phyloP scores from a whole-genome alignment of 2,329 filamentous ascomycete species.

The Didymella segeticola region DNA sequence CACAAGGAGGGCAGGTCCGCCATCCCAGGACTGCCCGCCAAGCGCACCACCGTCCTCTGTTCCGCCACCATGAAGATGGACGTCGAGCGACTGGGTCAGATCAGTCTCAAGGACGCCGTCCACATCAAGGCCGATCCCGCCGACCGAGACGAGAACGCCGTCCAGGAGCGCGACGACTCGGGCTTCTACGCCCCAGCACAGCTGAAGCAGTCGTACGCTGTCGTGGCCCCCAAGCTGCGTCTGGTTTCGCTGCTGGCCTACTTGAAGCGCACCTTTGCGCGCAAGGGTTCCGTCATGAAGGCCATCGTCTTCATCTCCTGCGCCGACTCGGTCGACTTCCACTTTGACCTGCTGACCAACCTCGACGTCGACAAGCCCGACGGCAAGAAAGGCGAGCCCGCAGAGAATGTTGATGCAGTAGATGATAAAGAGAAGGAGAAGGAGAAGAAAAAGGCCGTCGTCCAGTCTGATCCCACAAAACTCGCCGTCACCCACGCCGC shows the following conservation, averaged over 20 bases:
- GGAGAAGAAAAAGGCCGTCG: constrained; percentile 45
- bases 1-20: constrained; percentile 66
- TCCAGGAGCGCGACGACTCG: constrained; percentile 54
- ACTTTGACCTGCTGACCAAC: constrained; percentile 79
- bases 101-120: constrained; percentile 90
- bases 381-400: constrained; percentile 31
- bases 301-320: constrained; percentile 96
- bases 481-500: constrained; percentile 66
- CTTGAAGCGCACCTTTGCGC: constrained; percentile 84
- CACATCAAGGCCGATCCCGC: constrained; percentile 76
- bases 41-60: constrained; percentile 87
- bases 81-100: constrained; percentile 90
- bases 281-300: constrained; percentile 93
- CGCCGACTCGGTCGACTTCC: constrained; percentile 95
- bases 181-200: constrained; percentile 86
- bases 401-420: constrained; percentile 27
- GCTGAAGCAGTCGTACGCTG: constrained; percentile 87
- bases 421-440: constrained; percentile 28
- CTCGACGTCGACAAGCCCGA: constrained; percentile 37
- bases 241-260: constrained; percentile 86
- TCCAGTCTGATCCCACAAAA: constrained; percentile 50
- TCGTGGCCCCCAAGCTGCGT: constrained; percentile 87
- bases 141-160: constrained; percentile 59
- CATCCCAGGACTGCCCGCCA: constrained; percentile 71
- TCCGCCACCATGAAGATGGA: constrained; percentile 99